A percentile compares a stretch with the other conserved stretches of the same genome.
Conservation (phyloP, 23 red algal species). For the Gracilaria vermiculophylla region DNA sequence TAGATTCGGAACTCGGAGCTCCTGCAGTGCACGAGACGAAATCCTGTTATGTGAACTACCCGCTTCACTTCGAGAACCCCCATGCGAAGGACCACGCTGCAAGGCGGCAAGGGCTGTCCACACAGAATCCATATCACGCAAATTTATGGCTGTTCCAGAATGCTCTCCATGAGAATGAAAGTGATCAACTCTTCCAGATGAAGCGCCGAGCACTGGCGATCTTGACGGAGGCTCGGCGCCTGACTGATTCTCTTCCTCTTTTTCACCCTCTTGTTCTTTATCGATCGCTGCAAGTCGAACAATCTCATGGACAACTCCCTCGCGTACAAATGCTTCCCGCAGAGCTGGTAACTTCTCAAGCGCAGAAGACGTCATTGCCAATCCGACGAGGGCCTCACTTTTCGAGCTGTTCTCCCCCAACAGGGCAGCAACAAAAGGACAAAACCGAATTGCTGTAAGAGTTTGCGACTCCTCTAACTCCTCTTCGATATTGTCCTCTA, state of each 20-base stretch:
- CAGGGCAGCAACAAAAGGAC: constrained; percentile 63
- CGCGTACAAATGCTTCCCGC: constrained; percentile 64
- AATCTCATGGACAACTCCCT: constrained; percentile 82
- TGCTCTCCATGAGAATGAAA: neutral
- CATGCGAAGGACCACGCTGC: neutral
- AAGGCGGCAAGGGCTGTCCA: constrained; percentile 12
- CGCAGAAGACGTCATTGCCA: constrained; percentile 52
- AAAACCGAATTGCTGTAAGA: constrained; percentile 27
- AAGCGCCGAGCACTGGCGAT: neutral
- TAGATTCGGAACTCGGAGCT: constrained; percentile 11
- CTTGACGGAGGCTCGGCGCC: neutral
- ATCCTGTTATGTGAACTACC: neutral
- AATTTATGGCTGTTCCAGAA: constrained; percentile 20
- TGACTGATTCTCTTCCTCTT: neutral
- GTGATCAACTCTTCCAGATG: neutral
- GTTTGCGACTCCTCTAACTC: neutral
- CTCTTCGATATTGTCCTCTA: neutral
- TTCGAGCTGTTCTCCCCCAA: constrained; percentile 57
- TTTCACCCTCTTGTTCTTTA: neutral
- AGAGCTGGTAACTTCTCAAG: constrained; percentile 55
- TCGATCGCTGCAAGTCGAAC: constrained; percentile 1
- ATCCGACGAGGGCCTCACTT: constrained; percentile 44
- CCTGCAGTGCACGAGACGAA: neutral
- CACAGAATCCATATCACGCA: constrained; percentile 16
- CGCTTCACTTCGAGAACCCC: constrained; percentile 6